Percentiles rank a stretch among this genome's conserved stretches.
phyloP scores from a whole-genome alignment of 2,329 filamentous ascomycete species.

The Penicillium sp. region DNA sequence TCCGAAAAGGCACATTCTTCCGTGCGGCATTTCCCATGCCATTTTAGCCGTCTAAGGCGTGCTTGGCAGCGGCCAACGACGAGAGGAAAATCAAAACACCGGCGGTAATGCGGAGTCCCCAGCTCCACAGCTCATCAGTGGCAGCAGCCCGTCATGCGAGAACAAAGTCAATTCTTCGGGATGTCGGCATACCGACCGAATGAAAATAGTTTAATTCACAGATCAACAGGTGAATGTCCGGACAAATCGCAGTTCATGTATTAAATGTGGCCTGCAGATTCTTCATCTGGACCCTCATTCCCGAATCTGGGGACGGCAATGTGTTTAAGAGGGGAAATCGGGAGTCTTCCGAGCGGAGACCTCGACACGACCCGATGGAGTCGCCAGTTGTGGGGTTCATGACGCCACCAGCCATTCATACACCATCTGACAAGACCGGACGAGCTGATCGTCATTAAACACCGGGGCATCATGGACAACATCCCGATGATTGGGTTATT shows the following conservation, averaged over 20 bases:
- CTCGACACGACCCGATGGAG: constrained; percentile 13
- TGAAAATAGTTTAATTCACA: background rate
- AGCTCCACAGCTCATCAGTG: background rate
- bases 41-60: constrained; percentile 10
- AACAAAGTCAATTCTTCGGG: background rate
- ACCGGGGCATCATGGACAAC: background rate
- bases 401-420: constrained; percentile 3
- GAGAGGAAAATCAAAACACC: background rate
- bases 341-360: constrained; percentile 7
- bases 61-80: background rate
- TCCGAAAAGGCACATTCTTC: background rate
- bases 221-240: background rate
- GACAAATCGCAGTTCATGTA: background rate
- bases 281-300: background rate
- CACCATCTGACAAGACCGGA: background rate
- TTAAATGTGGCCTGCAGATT: background rate
- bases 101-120: constrained; percentile 1
- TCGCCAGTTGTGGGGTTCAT: constrained; percentile 7
- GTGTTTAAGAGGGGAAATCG: constrained; percentile 3
- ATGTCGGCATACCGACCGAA: background rate
- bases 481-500: background rate
- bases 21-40: background rate
- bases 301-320: constrained; percentile 2
- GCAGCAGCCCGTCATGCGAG: background rate
- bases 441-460: constrained; percentile 10